phyloP scores from a whole-genome alignment of 345 rosid species.

The Populus tremula region DNA sequence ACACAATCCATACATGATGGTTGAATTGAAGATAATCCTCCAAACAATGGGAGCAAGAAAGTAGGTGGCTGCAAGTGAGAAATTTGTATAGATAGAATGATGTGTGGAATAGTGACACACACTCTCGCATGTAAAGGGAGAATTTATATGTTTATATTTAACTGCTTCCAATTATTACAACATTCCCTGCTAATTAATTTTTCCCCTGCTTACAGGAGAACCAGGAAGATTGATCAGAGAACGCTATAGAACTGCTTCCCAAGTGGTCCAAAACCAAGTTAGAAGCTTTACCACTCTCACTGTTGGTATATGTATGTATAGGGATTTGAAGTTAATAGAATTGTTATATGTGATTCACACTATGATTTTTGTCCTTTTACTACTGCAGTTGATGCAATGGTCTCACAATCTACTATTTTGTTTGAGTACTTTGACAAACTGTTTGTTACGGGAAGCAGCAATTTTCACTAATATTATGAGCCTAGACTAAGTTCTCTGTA shows the following conservation, averaged over 20 bases:
- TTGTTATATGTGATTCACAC: conserved; percentile 6
- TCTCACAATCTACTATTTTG: not conserved
- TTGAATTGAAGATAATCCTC: no score
- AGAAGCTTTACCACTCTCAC: conserved; percentile 52
- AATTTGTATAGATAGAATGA: no score
- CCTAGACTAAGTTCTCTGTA: not conserved
- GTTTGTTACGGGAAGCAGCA: not conserved
- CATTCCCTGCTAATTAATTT: not conserved
- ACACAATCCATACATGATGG: no score
- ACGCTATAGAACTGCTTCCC: conserved; percentile 96
- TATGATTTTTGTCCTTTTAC: not conserved
- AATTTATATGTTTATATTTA: no score
- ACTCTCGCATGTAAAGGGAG: no score
- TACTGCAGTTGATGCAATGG: not conserved
- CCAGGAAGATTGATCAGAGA: conserved; percentile 90
- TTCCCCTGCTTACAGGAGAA: conserved; percentile 52
- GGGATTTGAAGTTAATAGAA: conserved; percentile 23
- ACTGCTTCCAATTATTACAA: no score
- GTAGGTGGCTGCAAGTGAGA: no score
- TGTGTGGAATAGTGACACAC: no score
- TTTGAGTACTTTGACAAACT: not conserved
- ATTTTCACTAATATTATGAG: not conserved
- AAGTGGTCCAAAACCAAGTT: conserved; percentile 95
- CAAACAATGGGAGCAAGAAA: no score
- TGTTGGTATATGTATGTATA: conserved; percentile 45